Evolutionary conservation across 2,329 filamentous ascomycete genomes (phyloP).

Genomic region (Pestalotiopsis sp.): DNA sequence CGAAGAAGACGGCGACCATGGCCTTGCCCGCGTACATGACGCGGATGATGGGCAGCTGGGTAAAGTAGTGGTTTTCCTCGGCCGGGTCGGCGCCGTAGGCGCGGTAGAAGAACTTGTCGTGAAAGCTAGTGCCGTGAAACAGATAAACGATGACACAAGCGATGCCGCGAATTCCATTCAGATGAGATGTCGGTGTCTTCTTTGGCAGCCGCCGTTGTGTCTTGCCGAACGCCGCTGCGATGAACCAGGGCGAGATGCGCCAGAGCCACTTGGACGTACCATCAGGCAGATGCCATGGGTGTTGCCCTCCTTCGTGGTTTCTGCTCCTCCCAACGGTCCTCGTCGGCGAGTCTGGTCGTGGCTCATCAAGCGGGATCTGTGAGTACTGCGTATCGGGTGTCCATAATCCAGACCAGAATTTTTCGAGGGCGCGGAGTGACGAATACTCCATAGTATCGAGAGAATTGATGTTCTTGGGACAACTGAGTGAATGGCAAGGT

Average conservation of each 20-base stretch:
- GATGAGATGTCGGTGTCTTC: conserved; percentile 2
- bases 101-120: background rate
- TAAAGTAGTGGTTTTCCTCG: background rate
- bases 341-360: background rate
- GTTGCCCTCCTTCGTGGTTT: background rate
- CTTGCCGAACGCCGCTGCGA: conserved; percentile 1
- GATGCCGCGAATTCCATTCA: conserved; percentile 12
- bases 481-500: background rate
- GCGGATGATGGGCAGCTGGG: conserved; percentile 1
- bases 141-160: conserved; percentile 10
- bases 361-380: background rate
- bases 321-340: background rate
- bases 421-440: background rate
- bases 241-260: conserved; percentile 1
- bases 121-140: background rate
- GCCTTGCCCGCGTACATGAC: conserved; percentile 7
- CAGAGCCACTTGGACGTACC: background rate
- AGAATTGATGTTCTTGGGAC: background rate
- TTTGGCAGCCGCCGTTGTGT: background rate
- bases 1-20: conserved; percentile 13
- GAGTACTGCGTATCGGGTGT: background rate
- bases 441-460: background rate
- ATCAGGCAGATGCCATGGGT: background rate
- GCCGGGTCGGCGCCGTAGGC: background rate
- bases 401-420: background rate